Percentiles rank a stretch among this genome's conserved stretches.
phyloP scores from a whole-genome alignment of 2,329 filamentous ascomycete genomes.

The Periconia macrospinosa region DNA sequence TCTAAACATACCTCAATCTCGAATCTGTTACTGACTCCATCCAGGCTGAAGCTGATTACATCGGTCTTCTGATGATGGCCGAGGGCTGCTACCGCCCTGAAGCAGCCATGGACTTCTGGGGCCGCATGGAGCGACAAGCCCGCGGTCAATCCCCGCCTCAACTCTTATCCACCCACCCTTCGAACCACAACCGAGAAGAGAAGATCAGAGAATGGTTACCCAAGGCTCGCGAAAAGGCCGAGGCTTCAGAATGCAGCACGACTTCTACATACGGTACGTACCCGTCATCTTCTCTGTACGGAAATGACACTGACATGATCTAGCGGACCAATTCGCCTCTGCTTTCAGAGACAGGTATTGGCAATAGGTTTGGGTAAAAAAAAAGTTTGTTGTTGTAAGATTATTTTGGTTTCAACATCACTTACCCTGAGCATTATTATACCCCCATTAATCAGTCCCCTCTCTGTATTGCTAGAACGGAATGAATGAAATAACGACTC shows the following conservation, averaged over 20 bases:
- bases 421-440: too few species aligned
- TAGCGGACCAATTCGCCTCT: conserved; percentile 7
- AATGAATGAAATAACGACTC: too few species aligned
- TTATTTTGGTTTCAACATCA: too few species aligned
- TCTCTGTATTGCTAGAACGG: too few species aligned
- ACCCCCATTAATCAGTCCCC: too few species aligned
- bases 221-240: conserved; percentile 43
- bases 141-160: conserved; percentile 62
- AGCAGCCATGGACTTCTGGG: conserved; percentile 65
- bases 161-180: conserved; percentile 76
- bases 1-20: neutral
- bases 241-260: conserved; percentile 32
- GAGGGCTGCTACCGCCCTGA: conserved; percentile 75
- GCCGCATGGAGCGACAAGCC: conserved; percentile 61
- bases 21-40: neutral
- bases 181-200: conserved; percentile 65
- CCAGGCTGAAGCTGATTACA: conserved; percentile 75
- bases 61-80: conserved; percentile 81
- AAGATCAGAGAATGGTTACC: conserved; percentile 64
- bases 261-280: conserved; percentile 23
- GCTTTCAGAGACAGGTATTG: neutral
- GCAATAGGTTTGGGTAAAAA: too few species aligned
- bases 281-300: neutral
- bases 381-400: too few species aligned
- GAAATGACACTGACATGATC: neutral